Conservation (phyloP, 805 yeast species). For the Yarrowia keelungensis region DNA sequence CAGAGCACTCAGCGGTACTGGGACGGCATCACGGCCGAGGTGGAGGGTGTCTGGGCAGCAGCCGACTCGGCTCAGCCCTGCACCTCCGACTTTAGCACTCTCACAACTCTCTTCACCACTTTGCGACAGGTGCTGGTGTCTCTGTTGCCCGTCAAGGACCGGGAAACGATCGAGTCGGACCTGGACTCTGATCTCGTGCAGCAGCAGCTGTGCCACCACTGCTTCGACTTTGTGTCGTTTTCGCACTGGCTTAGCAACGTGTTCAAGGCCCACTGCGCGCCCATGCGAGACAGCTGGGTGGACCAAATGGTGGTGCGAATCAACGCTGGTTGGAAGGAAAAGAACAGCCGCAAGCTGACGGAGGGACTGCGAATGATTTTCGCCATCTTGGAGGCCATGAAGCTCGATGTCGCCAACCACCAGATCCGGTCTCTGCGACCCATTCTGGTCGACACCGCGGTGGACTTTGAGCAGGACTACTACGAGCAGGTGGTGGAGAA, state of each 20-base stretch:
- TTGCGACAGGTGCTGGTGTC: conserved; percentile 75
- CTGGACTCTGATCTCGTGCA: conserved; percentile 77
- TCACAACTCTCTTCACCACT: conserved; percentile 79
- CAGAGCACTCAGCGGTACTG: conserved; percentile 81
- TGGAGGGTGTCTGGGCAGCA: conserved; percentile 51
- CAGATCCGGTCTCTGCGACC: conserved; percentile 88
- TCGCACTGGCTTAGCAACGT: conserved; percentile 77
- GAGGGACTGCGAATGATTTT: conserved; percentile 80
- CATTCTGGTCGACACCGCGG: conserved; percentile 81
- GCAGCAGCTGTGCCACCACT: conserved; percentile 69
- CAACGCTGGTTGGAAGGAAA: conserved; percentile 53
- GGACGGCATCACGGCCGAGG: conserved; percentile 75
- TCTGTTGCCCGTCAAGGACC: conserved; percentile 79
- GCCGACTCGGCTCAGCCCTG: background rate
- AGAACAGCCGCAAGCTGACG: conserved; percentile 59
- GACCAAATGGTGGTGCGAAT: conserved; percentile 75
- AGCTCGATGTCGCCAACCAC: conserved; percentile 92
- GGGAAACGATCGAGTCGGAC: conserved; percentile 67
- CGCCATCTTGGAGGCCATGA: conserved; percentile 90
- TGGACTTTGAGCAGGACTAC: conserved; percentile 87
- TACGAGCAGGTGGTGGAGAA: conserved; percentile 55
- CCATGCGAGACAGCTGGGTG: conserved; percentile 92
- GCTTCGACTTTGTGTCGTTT: conserved; percentile 74
- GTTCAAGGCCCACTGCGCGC: conserved; percentile 91
- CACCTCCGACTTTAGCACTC: conserved; percentile 49